Base-by-base conservation (phyloP, 2,329 filamentous ascomycete genomes). In the Remersonia thermophila region DNA sequence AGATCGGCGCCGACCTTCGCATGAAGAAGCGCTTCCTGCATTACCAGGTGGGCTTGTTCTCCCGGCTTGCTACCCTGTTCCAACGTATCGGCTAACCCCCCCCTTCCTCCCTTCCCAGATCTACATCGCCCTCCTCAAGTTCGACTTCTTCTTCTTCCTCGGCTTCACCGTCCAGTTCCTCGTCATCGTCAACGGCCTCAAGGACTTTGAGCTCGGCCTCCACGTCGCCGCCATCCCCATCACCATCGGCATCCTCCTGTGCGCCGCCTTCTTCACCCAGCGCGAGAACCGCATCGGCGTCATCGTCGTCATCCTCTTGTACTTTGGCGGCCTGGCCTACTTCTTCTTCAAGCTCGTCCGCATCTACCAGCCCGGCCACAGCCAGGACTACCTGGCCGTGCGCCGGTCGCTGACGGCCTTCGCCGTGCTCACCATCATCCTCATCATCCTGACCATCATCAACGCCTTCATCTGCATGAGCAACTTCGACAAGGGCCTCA, bases 81-180 rank as follows among this genome's bases (percentile, higher is more conserved):
- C 12, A 10, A 11, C 9, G 51, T 57, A 45, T 53, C 41, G 9
- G 13, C 8, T 14, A 16, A 30, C 7, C 16, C 16, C n/a, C 25
- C 4, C 18, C 4, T 44, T n/a, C n/a, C n/a, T n/a, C n/a, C n/a
- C n/a, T n/a, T n/a, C n/a, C n/a, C n/a, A 94, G 87, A 87, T 98
- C 58, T 98, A 95, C 61, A 95, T 98, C 53, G 85, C 91, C 27
- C 73, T 98, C 9, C 72, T 98, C 47, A 98, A 98, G 61, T 98
- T 98, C 58, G 91, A 98, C 63, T 96, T 98, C 62, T 98, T 98
- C 76, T 96, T 98, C 69, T 98, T 98, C 70, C 76, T 98, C 34
- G 91, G 89, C 37, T 98, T 98, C 59, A 96, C 91, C 6, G 84
- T 98, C 32, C 91, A 98, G 55, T 98, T 98, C 59, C 73, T 96